These are phyloP conservation scores for Solanum peruvianum DNA, from an alignment of 257 asterid genomes.

Conservation along the genomic window DNA sequence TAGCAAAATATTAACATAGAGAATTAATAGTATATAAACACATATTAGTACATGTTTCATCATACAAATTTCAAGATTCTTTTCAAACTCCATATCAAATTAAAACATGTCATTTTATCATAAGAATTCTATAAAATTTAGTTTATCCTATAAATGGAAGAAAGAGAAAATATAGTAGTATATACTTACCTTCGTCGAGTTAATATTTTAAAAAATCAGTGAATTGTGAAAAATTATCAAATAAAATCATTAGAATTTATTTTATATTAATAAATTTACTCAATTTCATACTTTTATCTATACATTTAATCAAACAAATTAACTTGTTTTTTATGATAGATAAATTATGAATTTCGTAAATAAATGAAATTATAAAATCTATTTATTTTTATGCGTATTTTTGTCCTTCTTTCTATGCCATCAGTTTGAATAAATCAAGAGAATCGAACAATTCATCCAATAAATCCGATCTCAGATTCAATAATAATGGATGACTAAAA, in stretches of 20 bases:
- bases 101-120: neutral
- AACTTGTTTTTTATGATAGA: too few relatives aligned
- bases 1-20: neutral
- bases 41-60: too few relatives aligned
- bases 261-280: too few relatives aligned
- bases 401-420: neutral
- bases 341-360: too few relatives aligned
- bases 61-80: neutral
- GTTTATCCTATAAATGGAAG: neutral
- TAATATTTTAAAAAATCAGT: too few relatives aligned
- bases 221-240: too few relatives aligned
- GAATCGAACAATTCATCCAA: neutral
- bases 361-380: too few relatives aligned
- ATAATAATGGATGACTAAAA: neutral
- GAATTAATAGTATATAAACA: neutral
- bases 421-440: neutral
- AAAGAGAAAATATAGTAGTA: neutral
- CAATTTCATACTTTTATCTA: neutral
- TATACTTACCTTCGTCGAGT: too few relatives aligned
- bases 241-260: too few relatives aligned
- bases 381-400: too few relatives aligned
- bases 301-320: neutral
- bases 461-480: neutral
- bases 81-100: fast-evolving
- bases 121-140: neutral